Base-by-base conservation (phyloP, 768 basidiomycete genomes). In the Hericium coralloides region DNA sequence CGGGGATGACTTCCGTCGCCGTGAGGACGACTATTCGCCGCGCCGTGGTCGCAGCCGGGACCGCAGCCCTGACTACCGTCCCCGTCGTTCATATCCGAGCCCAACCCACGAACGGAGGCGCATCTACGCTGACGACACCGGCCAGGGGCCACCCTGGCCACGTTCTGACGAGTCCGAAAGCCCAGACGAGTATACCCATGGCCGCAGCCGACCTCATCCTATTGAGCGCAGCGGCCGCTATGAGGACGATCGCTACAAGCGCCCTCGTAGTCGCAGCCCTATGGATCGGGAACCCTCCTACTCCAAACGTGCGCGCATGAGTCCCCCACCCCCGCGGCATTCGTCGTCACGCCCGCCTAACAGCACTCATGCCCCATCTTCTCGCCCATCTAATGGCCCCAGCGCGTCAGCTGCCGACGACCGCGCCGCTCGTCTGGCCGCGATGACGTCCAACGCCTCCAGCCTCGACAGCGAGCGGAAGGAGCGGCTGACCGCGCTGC, bases 371-470 rank as follows among this genome's bases (percentile, higher is more conserved):
- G 36, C 70, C 7, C 25, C 25, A 6, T 26, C 25, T 26, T 26
- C 25, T 3, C 25, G 64, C 26, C 63, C 65, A 22, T 52, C 58
- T 55, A 66, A 60, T 49, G 55, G n/a, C 63, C 63, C 52, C 6
- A 53, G 52, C 20, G 31, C 52, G 18, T n/a, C 23, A 12, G 58
- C 63, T 53, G 67, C 71, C 8, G 75, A 78, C 1, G 87, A 85
- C 26, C 86, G 94, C 37, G 84, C 85, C 3, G 88, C 89, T 25
- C 85, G 90, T n/a, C 75, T 98, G 26, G 95, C 92, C 0, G 88
- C 92, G 4, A 98, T 98, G 95, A 72, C 85, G 22, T 71, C 78
- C 2, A 82, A 86, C 58, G 95, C 95, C 1, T 69, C 74, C n/a
- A 69, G 70, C 8, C 77, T 92, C 73, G 79, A 81, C 49, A 68